Conservation (phyloP, 768 basidiomycete genomes). For the Tephrocybe sp. region DNA sequence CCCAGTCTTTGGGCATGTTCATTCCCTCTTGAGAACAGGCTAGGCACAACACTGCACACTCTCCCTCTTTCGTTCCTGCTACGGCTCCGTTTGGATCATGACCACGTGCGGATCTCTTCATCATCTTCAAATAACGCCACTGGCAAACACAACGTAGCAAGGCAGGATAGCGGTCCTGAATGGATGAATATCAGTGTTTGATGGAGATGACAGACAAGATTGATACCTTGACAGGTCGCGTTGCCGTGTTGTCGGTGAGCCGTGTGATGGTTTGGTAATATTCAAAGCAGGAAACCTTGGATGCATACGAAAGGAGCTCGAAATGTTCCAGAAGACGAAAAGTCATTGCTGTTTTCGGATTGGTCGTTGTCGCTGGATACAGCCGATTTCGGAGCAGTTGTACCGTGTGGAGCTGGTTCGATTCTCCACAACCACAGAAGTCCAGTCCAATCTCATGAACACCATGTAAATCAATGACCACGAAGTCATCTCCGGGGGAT, state of each 20-base stretch:
- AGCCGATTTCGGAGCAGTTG: not conserved
- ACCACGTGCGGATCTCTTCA: conserved; percentile 12
- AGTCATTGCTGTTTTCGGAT: not conserved
- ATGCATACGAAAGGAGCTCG: not conserved
- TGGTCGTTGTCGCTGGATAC: not conserved
- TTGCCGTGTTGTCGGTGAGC: conserved; percentile 12
- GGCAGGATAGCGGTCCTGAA: conserved; percentile 12
- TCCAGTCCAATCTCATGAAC: conserved; percentile 29
- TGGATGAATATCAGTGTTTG: not conserved
- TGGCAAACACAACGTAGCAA: conserved; percentile 12
- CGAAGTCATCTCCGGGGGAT: conserved; percentile 21
- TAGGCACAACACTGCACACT: conserved; percentile 23
- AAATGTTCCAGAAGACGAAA: not conserved
- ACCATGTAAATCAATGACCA: conserved; percentile 28
- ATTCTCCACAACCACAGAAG: conserved; percentile 29
- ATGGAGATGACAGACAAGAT: not conserved
- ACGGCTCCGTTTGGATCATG: conserved; percentile 14
- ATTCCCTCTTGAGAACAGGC: conserved; percentile 25
- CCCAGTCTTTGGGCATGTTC: conserved; percentile 22
- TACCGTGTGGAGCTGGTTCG: conserved; percentile 8
- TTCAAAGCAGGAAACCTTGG: conserved; percentile 12
- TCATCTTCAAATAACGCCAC: conserved; percentile 14
- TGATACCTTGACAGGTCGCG: not conserved
- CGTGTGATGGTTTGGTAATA: conserved; percentile 4
- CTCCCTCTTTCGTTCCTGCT: conserved; percentile 14